phyloP scores from a whole-genome alignment of 345 rosid genomes.

The Populus simonii region DNA sequence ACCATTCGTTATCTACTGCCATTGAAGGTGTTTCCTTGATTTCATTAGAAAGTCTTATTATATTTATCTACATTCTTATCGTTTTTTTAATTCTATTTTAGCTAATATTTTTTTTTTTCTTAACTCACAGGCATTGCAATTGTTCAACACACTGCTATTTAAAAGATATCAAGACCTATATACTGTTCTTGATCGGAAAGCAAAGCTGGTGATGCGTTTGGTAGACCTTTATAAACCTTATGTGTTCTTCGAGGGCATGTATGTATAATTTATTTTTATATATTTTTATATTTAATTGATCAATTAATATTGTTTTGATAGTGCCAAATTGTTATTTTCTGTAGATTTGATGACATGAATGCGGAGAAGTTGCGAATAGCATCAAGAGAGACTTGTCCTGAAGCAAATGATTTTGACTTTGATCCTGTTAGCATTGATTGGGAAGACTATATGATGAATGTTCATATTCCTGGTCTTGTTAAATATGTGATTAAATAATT shows the following conservation, averaged over 20 bases:
- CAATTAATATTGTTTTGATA: too few relatives aligned
- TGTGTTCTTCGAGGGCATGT: slow-evolving; percentile 29
- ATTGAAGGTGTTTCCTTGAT: slow-evolving; percentile 8
- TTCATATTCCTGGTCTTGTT: slow-evolving; percentile 19
- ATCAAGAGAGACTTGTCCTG: slow-evolving; percentile 12
- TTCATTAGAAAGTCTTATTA: too few relatives aligned
- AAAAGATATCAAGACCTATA: slow-evolving; percentile 7
- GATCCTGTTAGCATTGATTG: slow-evolving; percentile 6
- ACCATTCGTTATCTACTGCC: slow-evolving; percentile 11
- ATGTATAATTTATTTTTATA: background rate
- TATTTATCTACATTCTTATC: background rate
- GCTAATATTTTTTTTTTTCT: background rate
- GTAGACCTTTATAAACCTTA: slow-evolving; percentile 40
- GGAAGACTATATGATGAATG: slow-evolving; percentile 12
- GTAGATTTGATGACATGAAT: slow-evolving; percentile 27
- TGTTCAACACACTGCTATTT: slow-evolving; percentile 17
- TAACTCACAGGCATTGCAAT: background rate
- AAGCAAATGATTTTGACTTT: slow-evolving; percentile 10
- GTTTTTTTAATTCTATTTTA: background rate
- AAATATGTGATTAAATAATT: background rate
- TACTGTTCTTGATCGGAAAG: slow-evolving; percentile 10
- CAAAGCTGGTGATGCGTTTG: slow-evolving; percentile 30
- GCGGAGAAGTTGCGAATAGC: slow-evolving; percentile 23
- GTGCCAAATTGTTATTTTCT: background rate
- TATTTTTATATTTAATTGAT: background rate